These are phyloP conservation scores for Hansenula sp. DNA, from an alignment of 1,139 yeast species.

Conservation along the genomic window DNA sequence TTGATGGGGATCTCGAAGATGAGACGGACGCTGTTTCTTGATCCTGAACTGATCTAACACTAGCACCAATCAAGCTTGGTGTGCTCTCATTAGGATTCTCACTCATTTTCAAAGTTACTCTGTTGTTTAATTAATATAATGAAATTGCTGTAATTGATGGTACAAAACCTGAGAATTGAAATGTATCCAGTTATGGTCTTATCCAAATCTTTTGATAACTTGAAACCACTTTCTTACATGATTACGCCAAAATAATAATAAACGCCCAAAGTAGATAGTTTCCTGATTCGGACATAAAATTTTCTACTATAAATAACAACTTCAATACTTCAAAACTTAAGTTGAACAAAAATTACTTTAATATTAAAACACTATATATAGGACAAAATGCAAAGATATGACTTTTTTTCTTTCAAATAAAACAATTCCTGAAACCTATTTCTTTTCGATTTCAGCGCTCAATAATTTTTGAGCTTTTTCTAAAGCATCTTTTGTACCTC, in stretches of 20 bases:
- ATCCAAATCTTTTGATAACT: not conserved
- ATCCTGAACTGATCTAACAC: conserved; percentile 17
- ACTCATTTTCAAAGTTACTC: not conserved
- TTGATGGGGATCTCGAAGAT: conserved; percentile 13
- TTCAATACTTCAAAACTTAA: too few species aligned
- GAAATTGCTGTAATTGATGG: too few species aligned
- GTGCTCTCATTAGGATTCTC: conserved; percentile 1
- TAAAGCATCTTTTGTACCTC: conserved; percentile 36
- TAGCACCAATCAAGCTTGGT: conserved; percentile 21
- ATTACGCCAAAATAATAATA: not conserved
- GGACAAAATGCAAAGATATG: not conserved
- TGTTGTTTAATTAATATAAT: too few species aligned
- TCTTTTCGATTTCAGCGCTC: conserved; percentile 19
- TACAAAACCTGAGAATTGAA: too few species aligned
- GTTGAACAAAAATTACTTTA: too few species aligned
- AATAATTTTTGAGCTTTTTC: conserved; percentile 36
- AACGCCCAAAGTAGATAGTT: not conserved
- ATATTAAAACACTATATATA: not conserved
- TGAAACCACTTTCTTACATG: not conserved
- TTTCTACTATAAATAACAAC: not conserved
- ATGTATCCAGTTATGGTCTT: not conserved
- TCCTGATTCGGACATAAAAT: not conserved
- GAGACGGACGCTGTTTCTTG: conserved; percentile 5
- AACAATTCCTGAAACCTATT: too few species aligned
- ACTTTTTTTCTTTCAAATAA: not conserved